Evolutionary conservation across 2,329 filamentous ascomycete species (phyloP), one percentile per base, ranked within the genome.

Genomic region (Davidsoniella neocaledoniae): DNA sequence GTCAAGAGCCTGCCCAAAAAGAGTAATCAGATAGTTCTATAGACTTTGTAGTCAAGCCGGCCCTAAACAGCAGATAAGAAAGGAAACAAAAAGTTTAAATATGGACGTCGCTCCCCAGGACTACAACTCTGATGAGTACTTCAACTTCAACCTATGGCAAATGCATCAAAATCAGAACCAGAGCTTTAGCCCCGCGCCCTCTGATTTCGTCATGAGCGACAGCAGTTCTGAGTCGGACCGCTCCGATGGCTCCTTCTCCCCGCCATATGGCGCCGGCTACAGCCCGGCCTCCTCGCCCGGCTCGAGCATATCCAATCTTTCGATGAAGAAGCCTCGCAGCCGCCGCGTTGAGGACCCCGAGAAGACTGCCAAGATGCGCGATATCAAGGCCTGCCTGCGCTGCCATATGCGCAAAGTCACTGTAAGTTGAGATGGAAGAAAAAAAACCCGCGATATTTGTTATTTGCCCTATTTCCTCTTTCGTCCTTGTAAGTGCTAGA

Each of bases 311-410:
- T 33, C 29, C 29, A 12, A 33, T 33, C 1, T 33, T 12, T 2
- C 29, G 8, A 3, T 12, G 8, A 52, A 48, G 36, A 49, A 49
- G 47, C 10, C 25, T 29, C 47, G 47, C 29, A 26, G 36, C 17
- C 46, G 50, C 26, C 37, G 37, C n/a, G 42, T 67, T 23, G 58
- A 58, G 50, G 61, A 67, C 54, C 65, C 62, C 40, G 62, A 66
- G 53, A 65, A 71, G 59, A 72, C 71, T 41, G 69, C 68, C 48
- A 64, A 66, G 49, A 68, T 73, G 49, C 68, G 71, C 55, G 68
- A 69, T 57, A 63, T 62, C 56, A 66, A 67, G 52, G 68, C 70
- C 33, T 74, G 71, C 56, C 62, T 68, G 49, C 66, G 65, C 51
- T 73, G 71, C 58, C 68, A 65, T 55, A 63, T 68, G 54, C 65